Conservation (phyloP, 352 stramenopile species). For the Phytophthora cactorum region DNA sequence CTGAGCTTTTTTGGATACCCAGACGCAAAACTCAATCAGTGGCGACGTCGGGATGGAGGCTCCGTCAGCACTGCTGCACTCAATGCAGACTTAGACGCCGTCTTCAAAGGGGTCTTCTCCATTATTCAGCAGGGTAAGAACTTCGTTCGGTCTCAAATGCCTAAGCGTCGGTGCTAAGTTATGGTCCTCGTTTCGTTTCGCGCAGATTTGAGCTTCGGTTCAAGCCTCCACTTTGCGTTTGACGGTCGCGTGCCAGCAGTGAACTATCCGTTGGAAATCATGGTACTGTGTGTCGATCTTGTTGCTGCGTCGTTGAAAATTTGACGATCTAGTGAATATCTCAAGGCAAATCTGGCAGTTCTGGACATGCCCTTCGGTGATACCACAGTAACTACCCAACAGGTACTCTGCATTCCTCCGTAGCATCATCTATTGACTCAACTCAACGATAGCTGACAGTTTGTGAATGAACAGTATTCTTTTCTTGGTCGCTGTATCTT, state of each 20-base stretch:
- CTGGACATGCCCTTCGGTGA: slow-evolving; percentile 23
- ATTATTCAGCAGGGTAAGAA: slow-evolving; percentile 32
- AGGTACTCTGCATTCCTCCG: slow-evolving; percentile 10
- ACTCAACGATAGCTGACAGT: slow-evolving; percentile 4
- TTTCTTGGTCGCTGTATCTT: slow-evolving; percentile 31
- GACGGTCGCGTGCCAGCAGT: slow-evolving; percentile 43
- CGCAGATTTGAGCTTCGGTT: slow-evolving; percentile 47
- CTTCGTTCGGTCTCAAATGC: background rate
- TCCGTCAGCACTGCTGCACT: slow-evolving; percentile 21
- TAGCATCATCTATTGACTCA: background rate
- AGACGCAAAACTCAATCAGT: slow-evolving; percentile 40
- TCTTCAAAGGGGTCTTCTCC: slow-evolving; percentile 34
- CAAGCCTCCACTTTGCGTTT: slow-evolving; percentile 58
- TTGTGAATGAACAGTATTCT: slow-evolving; percentile 16
- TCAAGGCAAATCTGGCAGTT: slow-evolving; percentile 30
- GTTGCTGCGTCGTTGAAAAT: background rate
- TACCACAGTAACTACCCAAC: slow-evolving; percentile 5
- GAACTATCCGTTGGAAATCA: slow-evolving; percentile 53
- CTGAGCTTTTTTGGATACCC: slow-evolving; percentile 63
- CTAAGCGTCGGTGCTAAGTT: background rate
- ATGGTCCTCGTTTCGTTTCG: background rate
- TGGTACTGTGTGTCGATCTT: slow-evolving; percentile 29
- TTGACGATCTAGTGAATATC: background rate
- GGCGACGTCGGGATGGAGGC: slow-evolving; percentile 19
- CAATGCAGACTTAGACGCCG: slow-evolving; percentile 31